Evolutionary conservation across 768 basidiomycete genomes (phyloP).

Genomic region (Rhizopogon vesiculosus): DNA sequence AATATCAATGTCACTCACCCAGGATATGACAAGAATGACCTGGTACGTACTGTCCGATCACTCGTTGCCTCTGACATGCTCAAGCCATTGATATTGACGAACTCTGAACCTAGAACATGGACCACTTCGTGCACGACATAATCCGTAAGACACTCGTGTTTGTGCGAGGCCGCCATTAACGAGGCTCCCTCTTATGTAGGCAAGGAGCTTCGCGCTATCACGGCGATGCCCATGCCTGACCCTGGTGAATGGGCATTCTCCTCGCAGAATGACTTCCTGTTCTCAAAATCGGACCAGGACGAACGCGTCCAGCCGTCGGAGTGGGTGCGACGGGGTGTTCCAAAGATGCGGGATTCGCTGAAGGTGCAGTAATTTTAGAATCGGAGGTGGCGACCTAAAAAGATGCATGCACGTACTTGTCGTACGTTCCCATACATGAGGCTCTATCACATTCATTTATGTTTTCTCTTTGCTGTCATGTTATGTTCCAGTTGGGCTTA

Average conservation of each 20-base stretch:
- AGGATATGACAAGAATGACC: conserved; percentile 71
- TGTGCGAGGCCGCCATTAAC: no score
- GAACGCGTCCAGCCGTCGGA: conserved; percentile 44
- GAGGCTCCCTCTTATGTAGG: conserved; percentile 22
- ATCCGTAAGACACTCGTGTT: conserved; percentile 39
- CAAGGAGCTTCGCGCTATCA: conserved; percentile 59
- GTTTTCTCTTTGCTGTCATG: no score
- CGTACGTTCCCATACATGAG: no score
- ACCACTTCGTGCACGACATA: conserved; percentile 67
- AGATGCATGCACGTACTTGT: no score
- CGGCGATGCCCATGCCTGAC: conserved; percentile 55
- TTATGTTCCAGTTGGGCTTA: no score
- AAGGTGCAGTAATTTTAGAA: background rate
- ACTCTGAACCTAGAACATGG: conserved; percentile 43
- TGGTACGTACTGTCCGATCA: conserved; percentile 32
- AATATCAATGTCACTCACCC: background rate
- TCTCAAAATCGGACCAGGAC: conserved; percentile 23
- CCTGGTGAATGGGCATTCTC: conserved; percentile 58
- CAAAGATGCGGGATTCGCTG: conserved; percentile 36
- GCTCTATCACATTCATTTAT: no score
- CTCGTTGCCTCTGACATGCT: conserved; percentile 7
- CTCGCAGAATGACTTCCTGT: conserved; percentile 52
- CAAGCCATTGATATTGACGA: background rate
- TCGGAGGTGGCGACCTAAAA: no score
- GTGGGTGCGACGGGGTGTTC: conserved; percentile 50